Evolutionary conservation across 768 basidiomycete genomes (phyloP).

Genomic region (Rhizopogon sp.): DNA sequence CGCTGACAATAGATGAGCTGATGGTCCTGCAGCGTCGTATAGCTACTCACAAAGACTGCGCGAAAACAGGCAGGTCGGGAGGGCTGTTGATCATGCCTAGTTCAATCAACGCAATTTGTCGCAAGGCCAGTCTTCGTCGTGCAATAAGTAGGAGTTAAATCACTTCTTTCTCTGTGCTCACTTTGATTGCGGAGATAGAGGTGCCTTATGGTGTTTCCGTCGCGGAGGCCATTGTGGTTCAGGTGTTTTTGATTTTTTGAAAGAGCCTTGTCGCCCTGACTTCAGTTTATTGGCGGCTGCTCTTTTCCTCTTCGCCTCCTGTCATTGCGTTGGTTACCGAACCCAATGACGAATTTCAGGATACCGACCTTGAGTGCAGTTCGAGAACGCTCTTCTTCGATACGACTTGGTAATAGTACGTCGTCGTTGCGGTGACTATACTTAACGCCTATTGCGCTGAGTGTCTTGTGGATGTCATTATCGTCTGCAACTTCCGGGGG

Average conservation of each 20-base stretch:
- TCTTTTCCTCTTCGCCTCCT: slow-evolving; percentile 24
- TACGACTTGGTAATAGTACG: slow-evolving; percentile 58
- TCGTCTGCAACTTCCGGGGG: slow-evolving; percentile 36
- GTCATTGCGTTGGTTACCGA: neutral
- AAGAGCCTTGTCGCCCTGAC: neutral
- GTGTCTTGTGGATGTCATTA: slow-evolving; percentile 48
- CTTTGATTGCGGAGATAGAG: slow-evolving; percentile 47
- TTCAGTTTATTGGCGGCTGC: slow-evolving; percentile 15
- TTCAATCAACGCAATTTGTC: slow-evolving; percentile 58
- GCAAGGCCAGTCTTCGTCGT: slow-evolving; percentile 40
- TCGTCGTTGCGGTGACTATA: slow-evolving; percentile 78
- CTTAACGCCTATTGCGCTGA: slow-evolving; percentile 56
- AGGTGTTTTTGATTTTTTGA: slow-evolving; percentile 22
- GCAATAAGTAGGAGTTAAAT: neutral
- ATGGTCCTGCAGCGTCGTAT: neutral
- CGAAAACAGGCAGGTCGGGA: slow-evolving; percentile 51
- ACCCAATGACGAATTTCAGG: neutral
- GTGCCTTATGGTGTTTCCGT: slow-evolving; percentile 49
- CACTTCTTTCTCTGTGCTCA: slow-evolving; percentile 22
- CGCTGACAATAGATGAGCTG: slow-evolving; percentile 23
- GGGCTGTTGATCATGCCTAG: slow-evolving; percentile 53
- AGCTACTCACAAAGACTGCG: slow-evolving; percentile 56
- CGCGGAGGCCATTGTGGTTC: slow-evolving; percentile 61
- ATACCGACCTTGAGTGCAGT: slow-evolving; percentile 44
- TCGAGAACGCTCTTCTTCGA: slow-evolving; percentile 61